A percentile compares a stretch with the other conserved stretches of the same genome.
phyloP scores from a whole-genome alignment of 306 rosid species.

The Cercis canadensis region DNA sequence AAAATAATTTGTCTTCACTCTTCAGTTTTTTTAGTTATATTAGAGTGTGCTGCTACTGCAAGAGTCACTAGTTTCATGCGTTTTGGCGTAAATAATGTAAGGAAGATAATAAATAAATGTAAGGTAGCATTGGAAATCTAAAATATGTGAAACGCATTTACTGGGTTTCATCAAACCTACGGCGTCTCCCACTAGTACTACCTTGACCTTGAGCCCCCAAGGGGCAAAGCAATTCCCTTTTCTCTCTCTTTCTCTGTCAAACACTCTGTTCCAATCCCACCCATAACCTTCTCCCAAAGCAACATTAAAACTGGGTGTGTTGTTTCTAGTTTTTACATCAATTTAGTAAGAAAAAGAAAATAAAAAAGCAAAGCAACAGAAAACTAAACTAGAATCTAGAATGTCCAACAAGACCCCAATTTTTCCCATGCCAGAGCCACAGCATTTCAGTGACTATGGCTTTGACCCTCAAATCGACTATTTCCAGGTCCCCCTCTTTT shows the following conservation, averaged over 20 bases:
- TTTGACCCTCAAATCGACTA: slow-evolving; percentile 92
- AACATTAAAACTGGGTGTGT: background rate
- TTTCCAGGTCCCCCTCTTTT: slow-evolving; percentile 62
- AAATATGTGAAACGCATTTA: slow-evolving; percentile 43
- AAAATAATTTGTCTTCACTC: no score
- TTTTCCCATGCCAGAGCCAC: slow-evolving; percentile 83
- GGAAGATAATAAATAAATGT: no score
- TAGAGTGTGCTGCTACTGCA: no score
- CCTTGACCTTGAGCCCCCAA: slow-evolving; percentile 41
- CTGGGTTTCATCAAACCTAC: slow-evolving; percentile 44
- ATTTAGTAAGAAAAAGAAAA: no score
- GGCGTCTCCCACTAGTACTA: slow-evolving; percentile 6
- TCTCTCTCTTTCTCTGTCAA: background rate
- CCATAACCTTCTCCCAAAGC: no score
- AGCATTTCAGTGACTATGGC: slow-evolving; percentile 95
- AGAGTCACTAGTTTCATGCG: no score
- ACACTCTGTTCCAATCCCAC: no score
- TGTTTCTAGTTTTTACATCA: background rate
- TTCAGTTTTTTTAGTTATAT: no score
- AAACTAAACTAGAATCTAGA: background rate
- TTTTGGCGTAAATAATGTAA: no score
- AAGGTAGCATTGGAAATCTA: slow-evolving; percentile 7
- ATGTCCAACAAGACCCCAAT: slow-evolving; percentile 83
- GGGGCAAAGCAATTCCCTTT: background rate
- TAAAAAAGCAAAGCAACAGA: background rate